Percentiles rank a stretch among this genome's conserved stretches.
phyloP scores from a whole-genome alignment of 2,329 filamentous ascomycete species.

The Penicillium polonicum region DNA sequence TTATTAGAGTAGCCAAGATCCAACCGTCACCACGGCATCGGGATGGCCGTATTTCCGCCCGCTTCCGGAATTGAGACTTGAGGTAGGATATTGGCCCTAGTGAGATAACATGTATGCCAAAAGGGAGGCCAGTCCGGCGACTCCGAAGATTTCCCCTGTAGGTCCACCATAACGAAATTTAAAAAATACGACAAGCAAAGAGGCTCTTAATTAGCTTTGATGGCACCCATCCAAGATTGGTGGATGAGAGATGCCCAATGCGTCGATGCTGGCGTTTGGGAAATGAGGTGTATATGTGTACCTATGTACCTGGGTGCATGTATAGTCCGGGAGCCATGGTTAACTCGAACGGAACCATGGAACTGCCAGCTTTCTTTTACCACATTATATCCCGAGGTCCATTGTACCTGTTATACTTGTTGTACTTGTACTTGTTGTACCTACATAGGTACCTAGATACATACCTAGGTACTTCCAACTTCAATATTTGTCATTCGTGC shows the following conservation, averaged over 20 bases:
- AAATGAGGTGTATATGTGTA: not conserved
- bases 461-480: not conserved
- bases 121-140: constrained; percentile 8
- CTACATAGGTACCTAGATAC: too few species aligned
- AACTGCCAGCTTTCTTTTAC: not conserved
- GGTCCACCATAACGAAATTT: constrained; percentile 1
- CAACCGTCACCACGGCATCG: constrained; percentile 14
- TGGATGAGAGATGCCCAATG: not conserved
- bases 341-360: not conserved
- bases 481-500: not conserved
- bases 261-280: not conserved
- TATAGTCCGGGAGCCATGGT: not conserved
- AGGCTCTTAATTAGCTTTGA: not conserved
- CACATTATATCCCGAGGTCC: not conserved
- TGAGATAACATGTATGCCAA: not conserved
- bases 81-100: not conserved
- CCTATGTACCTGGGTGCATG: too few species aligned
- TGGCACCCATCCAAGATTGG: not conserved
- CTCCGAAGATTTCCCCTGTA: constrained; percentile 10
- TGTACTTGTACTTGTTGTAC: too few species aligned
- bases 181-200: not conserved
- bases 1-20: constrained; percentile 8
- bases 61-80: not conserved
- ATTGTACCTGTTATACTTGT: too few species aligned
- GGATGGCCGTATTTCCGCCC: constrained; percentile 2